Base-by-base conservation (phyloP, 495 filamentous ascomycete species). In the Echria macrotheca region DNA sequence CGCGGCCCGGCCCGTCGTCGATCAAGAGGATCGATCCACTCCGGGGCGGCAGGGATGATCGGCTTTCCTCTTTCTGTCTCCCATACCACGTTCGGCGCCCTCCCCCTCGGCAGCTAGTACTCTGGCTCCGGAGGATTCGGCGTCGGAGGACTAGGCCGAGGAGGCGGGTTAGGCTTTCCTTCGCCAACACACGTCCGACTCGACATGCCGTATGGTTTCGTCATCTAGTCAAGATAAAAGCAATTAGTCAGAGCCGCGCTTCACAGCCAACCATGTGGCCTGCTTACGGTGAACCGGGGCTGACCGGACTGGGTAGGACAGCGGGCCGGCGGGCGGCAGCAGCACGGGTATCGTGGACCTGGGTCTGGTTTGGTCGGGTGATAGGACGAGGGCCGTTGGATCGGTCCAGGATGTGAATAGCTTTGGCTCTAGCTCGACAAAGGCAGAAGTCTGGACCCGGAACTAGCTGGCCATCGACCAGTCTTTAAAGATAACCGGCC, bases 111-210 rank as follows among this genome's bases (percentile, higher is more conserved):
- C n/a, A n/a, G n/a, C 41, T 49, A 59, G 21, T 47, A 53, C 8
- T 44, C 52, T 17, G 60, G 57, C 39, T 57, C 46, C 9, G 63
- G 63, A 17, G 63, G 63, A 23, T 66, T 61, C 1, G 63, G 63
- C 1, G 56, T 59, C 2, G 63, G 63, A 18, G 63, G 63, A 15
- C 9, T 44, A 10, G 63, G 63, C 33, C 49, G 55, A 12, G 63
- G 63, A 17, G 52, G 52, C 12, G 63, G 63, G 23, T 56, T 54
- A 10, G 63, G 63, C 47, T 59, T 66, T 11, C 45, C 53, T 35
- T 29, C 29, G 8, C 18, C 28, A 9, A 21, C 42, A 5, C 14
- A 35, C n/a, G n/a, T n/a, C n/a, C 10, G 43, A 23, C 31, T 37
- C 28, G 19, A 44, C 18, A 8, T 44, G 14, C 10, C 22, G 22